Base-by-base conservation (phyloP, 208 protist genomes). In the Leptomonas seymouri region DNA sequence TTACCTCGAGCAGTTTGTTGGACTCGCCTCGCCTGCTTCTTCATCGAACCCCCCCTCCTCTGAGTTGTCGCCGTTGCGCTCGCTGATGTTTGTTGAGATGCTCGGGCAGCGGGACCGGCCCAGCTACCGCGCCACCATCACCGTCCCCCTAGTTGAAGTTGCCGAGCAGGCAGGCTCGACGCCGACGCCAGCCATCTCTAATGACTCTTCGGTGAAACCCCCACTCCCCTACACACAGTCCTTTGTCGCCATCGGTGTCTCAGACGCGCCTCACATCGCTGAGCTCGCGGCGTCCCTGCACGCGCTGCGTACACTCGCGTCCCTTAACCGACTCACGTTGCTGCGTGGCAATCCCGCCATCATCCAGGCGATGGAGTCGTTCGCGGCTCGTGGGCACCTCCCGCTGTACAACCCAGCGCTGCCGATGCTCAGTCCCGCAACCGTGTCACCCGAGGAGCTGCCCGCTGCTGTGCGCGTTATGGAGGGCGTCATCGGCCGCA, bases 171-270 rank as follows among this genome's bases (percentile, higher is more conserved):
- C 34, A 12, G 34, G 9, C 9, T 12, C 34, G 34, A 39, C 34
- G 34, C 3, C 34, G 34, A 36, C 14, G 7, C 1, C 50, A 36
- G 14, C 16, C 27, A 6, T 25, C 27, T 2, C 23, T 25, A 28
- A 23, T 18, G 50, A 5, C 15, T 28, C 54, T 14, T 2, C 51
- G 34, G 20, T 31, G 30, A 7, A 45, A 8, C 34, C 61, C 6
- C 62, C 57, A 36, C 62, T 76, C 18, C 48, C 63, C 11, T 76
- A 66, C 63, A 69, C 46, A 20, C 44, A 63, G 46, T 75, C 65
- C 8, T 91, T 97, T 82, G 83, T 94, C 34, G 89, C 89, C 12
- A 85, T 97, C 25, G 92, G 92, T 34, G 82, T 94, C 44, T 78
- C 77, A 6, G 74, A 76, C 39, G 83, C 80, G n/a, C 39, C 45